Evolutionary conservation across 2,329 filamentous ascomycete species (phyloP), one percentile per base, ranked within the genome.

Genomic region (Xylariaceae sp.): DNA sequence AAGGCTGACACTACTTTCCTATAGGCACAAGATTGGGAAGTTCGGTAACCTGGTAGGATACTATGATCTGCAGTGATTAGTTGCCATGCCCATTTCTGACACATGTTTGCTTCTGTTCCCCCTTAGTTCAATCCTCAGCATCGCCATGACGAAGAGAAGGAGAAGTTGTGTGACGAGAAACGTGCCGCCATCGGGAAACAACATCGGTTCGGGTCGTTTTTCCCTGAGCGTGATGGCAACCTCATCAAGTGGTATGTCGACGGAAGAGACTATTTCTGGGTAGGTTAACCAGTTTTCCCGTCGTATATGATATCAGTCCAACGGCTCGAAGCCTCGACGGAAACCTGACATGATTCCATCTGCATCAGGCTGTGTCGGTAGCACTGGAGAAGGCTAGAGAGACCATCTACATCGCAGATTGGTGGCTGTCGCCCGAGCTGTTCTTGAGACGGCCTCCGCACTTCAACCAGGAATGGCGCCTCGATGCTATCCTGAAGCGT

Each of bases 181-280:
- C 78, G 92, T 42, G 76, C 73, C 14, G 73, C 67, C 12, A 83
- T 92, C 34, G 73, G 74, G 50, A 76, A 90, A 41, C 73, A 76
- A 11, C 81, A 97, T 59, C 81, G 90, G 29, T 97, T 88, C 67
- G 62, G 84, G n/a, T 94, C 87, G 3, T 98, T 85, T 64, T 94
- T 94, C 26, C 90, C 90, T 0, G 83, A 90, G 59, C 80, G 83
- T 30, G 81, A 90, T 9, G 84, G 82, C 18, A 96, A 97, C 61
- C 72, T 85, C 41, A 73, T 92, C 59, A 97, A 97, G 68, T 98
- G 90, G 89, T 97, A 96, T 64, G 87, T 97, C 9, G 92, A 97
- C 59, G 92, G 88, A 3, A 74, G 88, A 45, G 85, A 97, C 65
- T 98, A 98, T 63, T 94, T 92, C 61, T 95, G 88, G 82, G 78